These are phyloP conservation scores for Kockiozyma suomiensis DNA, from an alignment of 805 yeast genomes.

Conservation along the genomic window DNA sequence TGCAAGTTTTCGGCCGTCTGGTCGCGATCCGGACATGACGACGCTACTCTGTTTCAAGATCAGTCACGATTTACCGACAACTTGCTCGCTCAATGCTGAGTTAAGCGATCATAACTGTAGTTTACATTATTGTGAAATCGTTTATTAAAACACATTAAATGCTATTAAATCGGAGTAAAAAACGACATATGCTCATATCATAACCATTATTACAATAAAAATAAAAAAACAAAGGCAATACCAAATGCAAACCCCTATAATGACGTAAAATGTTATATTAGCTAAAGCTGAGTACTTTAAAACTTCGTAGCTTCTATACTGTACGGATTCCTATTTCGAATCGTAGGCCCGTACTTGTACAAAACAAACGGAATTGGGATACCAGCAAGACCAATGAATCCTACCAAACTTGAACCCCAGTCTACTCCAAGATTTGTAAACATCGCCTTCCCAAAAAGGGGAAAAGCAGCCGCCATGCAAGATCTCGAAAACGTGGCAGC, in stretches of 20 bases:
- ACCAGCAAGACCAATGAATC: conserved; percentile 53
- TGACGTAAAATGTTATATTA: not conserved
- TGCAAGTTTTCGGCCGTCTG: too few relatives aligned
- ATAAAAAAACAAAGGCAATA: too few relatives aligned
- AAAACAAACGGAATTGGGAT: conserved; percentile 62
- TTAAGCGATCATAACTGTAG: too few relatives aligned
- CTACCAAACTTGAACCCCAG: conserved; percentile 61
- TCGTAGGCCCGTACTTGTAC: conserved; percentile 51
- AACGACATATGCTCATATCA: too few relatives aligned
- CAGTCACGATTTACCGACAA: too few relatives aligned
- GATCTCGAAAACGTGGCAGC: conserved; percentile 43
- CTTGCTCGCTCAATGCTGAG: too few relatives aligned
- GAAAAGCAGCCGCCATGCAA: conserved; percentile 60
- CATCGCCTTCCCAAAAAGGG: conserved; percentile 54
- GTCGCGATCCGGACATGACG: too few relatives aligned
- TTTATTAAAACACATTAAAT: too few relatives aligned
- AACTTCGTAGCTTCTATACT: conserved; percentile 13
- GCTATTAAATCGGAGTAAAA: too few relatives aligned
- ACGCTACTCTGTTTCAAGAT: too few relatives aligned
- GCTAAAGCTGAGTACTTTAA: not conserved
- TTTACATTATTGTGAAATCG: too few relatives aligned
- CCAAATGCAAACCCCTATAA: not conserved
- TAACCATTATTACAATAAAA: not conserved
- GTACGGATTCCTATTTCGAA: conserved; percentile 42
- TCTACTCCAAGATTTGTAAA: conserved; percentile 53